Conservation (phyloP, 2,329 filamentous ascomycete genomes). For the Penicillium frequentans region DNA sequence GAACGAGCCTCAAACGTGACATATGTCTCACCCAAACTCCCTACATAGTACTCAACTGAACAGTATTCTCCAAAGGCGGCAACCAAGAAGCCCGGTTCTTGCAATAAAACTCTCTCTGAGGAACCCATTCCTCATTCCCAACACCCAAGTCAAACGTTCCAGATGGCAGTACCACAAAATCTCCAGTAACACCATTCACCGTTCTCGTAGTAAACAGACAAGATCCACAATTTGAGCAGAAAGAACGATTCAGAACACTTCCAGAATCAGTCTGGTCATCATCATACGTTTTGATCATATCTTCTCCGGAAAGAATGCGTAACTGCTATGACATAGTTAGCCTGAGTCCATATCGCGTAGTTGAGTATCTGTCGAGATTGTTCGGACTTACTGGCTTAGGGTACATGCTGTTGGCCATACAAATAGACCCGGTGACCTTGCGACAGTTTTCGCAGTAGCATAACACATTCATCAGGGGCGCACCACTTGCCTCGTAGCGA, state of each 20-base stretch:
- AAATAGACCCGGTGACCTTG: constrained; percentile 21
- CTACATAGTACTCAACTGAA: background rate
- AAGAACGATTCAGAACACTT: constrained; percentile 12
- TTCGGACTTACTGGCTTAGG: constrained; percentile 8
- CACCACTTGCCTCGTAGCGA: constrained; percentile 17
- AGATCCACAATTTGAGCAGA: constrained; percentile 23
- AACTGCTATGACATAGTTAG: constrained; percentile 8
- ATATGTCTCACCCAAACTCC: background rate
- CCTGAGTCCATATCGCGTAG: background rate
- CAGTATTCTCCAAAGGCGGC: background rate
- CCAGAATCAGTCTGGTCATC: constrained; percentile 10
- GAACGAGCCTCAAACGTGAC: too few relatives aligned
- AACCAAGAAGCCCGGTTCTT: background rate
- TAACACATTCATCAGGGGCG: constrained; percentile 10
- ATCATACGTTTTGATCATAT: constrained; percentile 15
- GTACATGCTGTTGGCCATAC: constrained; percentile 22
- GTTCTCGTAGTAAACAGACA: constrained; percentile 3
- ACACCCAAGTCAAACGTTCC: background rate
- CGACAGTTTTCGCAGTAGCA: constrained; percentile 28
- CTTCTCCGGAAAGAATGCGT: constrained; percentile 8
- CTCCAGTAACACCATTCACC: background rate
- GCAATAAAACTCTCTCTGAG: background rate
- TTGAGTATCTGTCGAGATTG: background rate
- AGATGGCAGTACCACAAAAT: background rate
- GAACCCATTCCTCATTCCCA: background rate